Evolutionary conservation across 331 rosid species (phyloP).

Genomic region (Malus hybrid): DNA sequence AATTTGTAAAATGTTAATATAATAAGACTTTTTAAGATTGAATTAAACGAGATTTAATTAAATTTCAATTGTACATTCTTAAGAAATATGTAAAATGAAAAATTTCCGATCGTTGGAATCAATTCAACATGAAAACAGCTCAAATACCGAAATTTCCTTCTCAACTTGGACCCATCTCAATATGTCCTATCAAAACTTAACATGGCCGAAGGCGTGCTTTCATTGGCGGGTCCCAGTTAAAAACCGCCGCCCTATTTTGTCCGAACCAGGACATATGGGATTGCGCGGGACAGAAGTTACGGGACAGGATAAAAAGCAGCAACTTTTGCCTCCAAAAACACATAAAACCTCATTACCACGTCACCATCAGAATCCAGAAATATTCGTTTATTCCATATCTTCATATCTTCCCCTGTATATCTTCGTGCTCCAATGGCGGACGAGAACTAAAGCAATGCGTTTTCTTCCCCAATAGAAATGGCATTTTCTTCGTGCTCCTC

Average conservation of each 20-base stretch:
- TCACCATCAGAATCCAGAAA: background rate
- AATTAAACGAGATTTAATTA: no score
- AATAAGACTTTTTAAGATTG: no score
- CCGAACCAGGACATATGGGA: background rate
- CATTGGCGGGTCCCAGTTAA: no score
- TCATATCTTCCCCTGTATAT: background rate
- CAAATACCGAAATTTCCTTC: no score
- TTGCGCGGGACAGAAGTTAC: background rate
- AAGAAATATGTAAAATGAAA: no score
- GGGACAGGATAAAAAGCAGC: no score
- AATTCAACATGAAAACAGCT: fast-evolving
- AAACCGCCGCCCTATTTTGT: background rate
- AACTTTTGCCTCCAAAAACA: no score
- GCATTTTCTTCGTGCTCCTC: background rate
- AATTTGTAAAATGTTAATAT: no score
- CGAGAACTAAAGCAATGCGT: background rate
- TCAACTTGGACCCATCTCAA: no score
- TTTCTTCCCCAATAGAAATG: background rate
- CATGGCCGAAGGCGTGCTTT: no score
- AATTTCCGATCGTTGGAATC: fast-evolving
- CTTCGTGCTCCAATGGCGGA: background rate
- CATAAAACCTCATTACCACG: background rate
- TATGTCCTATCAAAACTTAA: background rate
- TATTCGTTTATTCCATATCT: background rate
- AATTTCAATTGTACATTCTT: no score